phyloP scores from a whole-genome alignment of 176 grass and related monocot species.

The Triticum aestivum region IWGSC_CS_RefSeq_v2.1 NC_057802.1:521011562-521012061 shows the following conservation, averaged over 20 bases:
- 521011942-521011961: background rate
- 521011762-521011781: background rate
- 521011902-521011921: background rate
- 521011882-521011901: background rate
- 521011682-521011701: background rate
- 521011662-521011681: background rate
- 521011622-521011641: background rate
- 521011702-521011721: background rate
- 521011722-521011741: constrained; percentile 54
- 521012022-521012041: background rate
- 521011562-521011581: background rate
- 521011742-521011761: constrained; percentile 70
- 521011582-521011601: constrained; percentile 34
- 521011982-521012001: background rate
- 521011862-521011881: background rate
- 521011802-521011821: background rate
- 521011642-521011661: background rate
- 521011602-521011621: constrained; percentile 60
- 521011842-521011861: background rate
- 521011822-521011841: background rate
- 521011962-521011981: background rate
- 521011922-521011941: background rate
- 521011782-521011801: constrained; percentile 11
- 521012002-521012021: background rate
- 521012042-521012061: background rate